A percentile compares a stretch with the other conserved stretches of the same genome.
These are phyloP conservation scores for Tillandsia fasciculata DNA, from an alignment of 176 grass and related monocot species.

Conservation along the genomic window DNA sequence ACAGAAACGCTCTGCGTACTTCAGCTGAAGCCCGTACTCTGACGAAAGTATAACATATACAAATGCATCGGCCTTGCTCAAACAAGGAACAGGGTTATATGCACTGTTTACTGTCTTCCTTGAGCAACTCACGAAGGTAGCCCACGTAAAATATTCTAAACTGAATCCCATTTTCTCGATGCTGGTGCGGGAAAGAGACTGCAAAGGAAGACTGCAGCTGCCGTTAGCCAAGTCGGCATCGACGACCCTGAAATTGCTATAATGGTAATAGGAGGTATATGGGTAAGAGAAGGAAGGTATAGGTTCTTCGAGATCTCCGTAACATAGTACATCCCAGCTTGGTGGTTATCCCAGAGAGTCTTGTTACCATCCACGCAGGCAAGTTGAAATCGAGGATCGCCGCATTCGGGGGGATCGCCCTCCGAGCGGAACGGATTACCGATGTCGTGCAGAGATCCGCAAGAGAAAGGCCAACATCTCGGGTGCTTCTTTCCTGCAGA, in stretches of 20 bases:
- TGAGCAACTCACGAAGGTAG: not conserved
- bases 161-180: not conserved
- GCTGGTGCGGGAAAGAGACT: not conserved
- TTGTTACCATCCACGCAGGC: no score
- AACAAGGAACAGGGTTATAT: not conserved
- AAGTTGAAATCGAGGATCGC: no score
- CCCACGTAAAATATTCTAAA: not conserved
- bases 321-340: no score
- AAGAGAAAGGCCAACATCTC: no score
- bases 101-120: not conserved
- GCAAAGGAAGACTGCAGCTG: not conserved
- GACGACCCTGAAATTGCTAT: not conserved
- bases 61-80: not conserved
- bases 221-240: not conserved
- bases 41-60: not conserved
- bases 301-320: no score
- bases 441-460: no score
- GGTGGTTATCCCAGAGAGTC: no score
- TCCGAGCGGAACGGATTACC: no score
- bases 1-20: not conserved
- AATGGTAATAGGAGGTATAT: no score
- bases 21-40: not conserved
- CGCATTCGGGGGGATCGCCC: no score
- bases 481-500: no score
- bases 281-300: no score